Conservation (phyloP, 495 filamentous ascomycete species). For the Delitschia confertaspora region DNA sequence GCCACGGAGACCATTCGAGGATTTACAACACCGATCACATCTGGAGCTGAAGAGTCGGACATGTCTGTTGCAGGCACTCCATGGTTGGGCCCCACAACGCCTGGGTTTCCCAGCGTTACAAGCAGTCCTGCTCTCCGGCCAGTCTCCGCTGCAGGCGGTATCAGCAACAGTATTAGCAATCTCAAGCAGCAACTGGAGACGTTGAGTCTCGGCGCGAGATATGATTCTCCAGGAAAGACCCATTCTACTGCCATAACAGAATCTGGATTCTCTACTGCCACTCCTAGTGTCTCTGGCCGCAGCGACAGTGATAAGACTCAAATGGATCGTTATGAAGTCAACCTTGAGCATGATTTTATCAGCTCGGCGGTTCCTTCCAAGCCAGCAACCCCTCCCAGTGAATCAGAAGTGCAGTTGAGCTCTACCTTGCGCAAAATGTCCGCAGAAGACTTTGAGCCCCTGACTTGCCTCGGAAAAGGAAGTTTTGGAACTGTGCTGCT, state of each 20-base stretch:
- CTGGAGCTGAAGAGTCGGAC: conserved; percentile 80
- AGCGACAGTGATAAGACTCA: conserved; percentile 44
- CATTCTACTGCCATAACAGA: conserved; percentile 11
- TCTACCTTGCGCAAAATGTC: conserved; percentile 66
- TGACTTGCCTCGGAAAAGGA: conserved; percentile 96
- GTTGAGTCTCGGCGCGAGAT: conserved; percentile 40
- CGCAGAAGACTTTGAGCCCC: conserved; percentile 75
- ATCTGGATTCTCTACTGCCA: conserved; percentile 40
- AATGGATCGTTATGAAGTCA: conserved; percentile 78
- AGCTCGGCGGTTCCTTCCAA: conserved; percentile 54
- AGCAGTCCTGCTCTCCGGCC: conserved; percentile 53
- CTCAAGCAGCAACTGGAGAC: conserved; percentile 69
- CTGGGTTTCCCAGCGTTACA: conserved; percentile 32
- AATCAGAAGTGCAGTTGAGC: conserved; percentile 35
- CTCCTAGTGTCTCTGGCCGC: conserved; percentile 51
- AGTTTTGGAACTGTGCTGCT: conserved; percentile 89
- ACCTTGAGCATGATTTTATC: conserved; percentile 78
- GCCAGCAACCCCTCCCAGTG: conserved; percentile 33
- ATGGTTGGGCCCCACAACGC: conserved; percentile 28
- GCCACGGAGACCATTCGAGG: conserved; percentile 68
- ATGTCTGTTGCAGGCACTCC: conserved; percentile 47
- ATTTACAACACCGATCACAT: conserved; percentile 73
- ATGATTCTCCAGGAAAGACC: conserved; percentile 13
- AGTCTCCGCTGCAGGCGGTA: conserved; percentile 51
- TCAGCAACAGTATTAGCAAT: conserved; percentile 73